These are phyloP conservation scores for Pleurozium schreberi DNA, from an alignment of 225 moss, liverwort and hornwort genomes.

Conservation along the genomic window DNA sequence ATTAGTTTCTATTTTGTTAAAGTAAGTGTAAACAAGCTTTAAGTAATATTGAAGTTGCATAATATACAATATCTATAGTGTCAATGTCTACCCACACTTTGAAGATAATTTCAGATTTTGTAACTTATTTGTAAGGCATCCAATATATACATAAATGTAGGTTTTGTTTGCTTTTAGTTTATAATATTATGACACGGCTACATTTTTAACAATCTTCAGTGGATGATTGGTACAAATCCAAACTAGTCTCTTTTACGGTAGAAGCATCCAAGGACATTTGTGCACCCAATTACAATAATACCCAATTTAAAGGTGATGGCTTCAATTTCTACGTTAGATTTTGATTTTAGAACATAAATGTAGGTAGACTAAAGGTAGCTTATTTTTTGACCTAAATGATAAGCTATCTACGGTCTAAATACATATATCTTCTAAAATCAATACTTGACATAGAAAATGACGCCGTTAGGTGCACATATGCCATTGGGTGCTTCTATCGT, in stretches of 20 bases:
- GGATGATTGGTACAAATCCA: fast-evolving
- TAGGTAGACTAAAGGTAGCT: too few species aligned
- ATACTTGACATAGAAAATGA: too few species aligned
- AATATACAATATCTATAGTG: not conserved
- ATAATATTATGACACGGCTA: fast-evolving
- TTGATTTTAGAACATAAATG: too few species aligned
- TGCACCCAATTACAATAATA: too few species aligned
- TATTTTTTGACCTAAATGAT: too few species aligned
- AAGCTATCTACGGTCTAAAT: too few species aligned
- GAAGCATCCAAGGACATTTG: too few species aligned
- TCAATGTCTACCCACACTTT: not conserved
- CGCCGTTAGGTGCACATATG: too few species aligned
- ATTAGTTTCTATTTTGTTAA: not conserved
- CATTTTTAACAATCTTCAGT: not conserved
- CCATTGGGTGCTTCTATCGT: too few species aligned
- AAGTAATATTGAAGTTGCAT: not conserved
- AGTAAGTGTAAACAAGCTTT: not conserved
- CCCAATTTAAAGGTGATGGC: too few species aligned
- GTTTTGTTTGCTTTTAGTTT: not conserved
- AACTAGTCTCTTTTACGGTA: not conserved
- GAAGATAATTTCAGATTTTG: not conserved
- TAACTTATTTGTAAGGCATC: not conserved
- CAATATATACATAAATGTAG: not conserved
- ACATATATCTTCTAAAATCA: too few species aligned
- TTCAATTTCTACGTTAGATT: too few species aligned